Evolutionary conservation across 1,284 basidiomycete genomes (phyloP).

Genomic region (Rhodotorula sp.): DNA sequence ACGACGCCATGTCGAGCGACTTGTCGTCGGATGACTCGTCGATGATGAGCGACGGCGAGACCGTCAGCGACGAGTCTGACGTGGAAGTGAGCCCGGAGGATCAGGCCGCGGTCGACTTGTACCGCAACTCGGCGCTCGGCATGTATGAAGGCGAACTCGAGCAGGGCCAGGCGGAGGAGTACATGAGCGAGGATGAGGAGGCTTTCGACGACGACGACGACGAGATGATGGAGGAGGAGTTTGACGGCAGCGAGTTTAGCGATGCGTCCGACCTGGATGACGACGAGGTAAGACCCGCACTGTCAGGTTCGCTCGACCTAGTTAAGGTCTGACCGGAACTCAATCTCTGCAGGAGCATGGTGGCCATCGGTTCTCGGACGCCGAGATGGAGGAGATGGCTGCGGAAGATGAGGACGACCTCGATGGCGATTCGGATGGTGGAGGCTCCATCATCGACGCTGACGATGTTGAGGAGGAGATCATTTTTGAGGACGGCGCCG

Average conservation of each 20-base stretch:
- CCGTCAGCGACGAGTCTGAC: conserved; percentile 53
- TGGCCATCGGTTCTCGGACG: conserved; percentile 23
- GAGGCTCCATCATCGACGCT: conserved; percentile 9
- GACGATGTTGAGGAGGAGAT: conserved; percentile 31
- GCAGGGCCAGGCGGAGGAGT: conserved; percentile 43
- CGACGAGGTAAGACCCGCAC: conserved; percentile 20
- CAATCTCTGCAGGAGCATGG: conserved; percentile 11
- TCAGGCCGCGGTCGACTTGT: conserved; percentile 87
- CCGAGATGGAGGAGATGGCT: conserved; percentile 55
- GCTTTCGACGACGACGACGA: conserved; percentile 50
- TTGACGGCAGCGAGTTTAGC: conserved; percentile 35
- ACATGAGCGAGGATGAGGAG: conserved; percentile 45
- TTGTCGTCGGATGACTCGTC: conserved; percentile 44
- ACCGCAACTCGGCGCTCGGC: conserved; percentile 93
- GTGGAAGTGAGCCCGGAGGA: conserved; percentile 61
- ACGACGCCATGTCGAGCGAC: conserved; percentile 10
- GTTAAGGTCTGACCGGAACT: too few relatives aligned
- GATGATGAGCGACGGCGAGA: conserved; percentile 24
- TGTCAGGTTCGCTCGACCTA: background rate
- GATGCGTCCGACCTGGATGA: conserved; percentile 42
- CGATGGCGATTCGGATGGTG: conserved; percentile 14
- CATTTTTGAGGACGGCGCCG: conserved; percentile 7
- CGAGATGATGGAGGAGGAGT: conserved; percentile 50
- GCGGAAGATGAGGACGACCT: conserved; percentile 23
- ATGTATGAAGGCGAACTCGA: conserved; percentile 64